These are phyloP conservation scores for Russula foetens DNA, from an alignment of 768 basidiomycete genomes.

Conservation along the genomic window DNA sequence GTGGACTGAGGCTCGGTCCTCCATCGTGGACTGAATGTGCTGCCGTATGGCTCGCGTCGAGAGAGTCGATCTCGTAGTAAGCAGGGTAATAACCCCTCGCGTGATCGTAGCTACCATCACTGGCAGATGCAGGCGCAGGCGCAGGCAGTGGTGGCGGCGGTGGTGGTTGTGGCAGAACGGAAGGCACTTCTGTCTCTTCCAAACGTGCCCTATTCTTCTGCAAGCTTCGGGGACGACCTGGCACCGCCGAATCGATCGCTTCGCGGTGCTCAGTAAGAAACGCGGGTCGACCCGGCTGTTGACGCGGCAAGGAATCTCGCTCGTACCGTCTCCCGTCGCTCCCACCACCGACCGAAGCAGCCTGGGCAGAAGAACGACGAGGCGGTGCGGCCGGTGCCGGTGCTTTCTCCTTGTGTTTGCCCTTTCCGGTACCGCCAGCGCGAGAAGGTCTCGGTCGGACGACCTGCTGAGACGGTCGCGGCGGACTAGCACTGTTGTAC, in stretches of 20 bases:
- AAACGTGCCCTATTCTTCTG: background rate
- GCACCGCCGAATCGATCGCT: background rate
- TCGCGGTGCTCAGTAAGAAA: no score
- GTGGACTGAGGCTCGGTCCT: constrained; percentile 1
- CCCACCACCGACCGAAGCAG: background rate
- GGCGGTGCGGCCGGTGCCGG: background rate
- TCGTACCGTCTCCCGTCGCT: background rate
- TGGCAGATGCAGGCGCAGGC: background rate
- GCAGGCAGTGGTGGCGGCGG: no score
- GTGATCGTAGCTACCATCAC: background rate
- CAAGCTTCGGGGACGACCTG: background rate
- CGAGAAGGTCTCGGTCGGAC: constrained; percentile 1
- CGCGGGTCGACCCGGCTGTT: background rate
- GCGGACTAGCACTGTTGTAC: background rate
- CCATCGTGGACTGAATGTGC: background rate
- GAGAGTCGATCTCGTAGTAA: background rate
- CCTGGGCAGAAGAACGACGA: background rate
- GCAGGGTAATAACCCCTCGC: background rate
- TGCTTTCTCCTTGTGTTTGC: background rate
- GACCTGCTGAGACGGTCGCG: background rate
- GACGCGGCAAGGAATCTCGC: background rate
- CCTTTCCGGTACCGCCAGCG: background rate
- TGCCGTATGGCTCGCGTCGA: background rate
- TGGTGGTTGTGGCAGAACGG: background rate
- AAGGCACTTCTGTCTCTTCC: background rate